Conservation (phyloP, 2,329 filamentous ascomycete species). For the Colletotrichum salicis region DNA sequence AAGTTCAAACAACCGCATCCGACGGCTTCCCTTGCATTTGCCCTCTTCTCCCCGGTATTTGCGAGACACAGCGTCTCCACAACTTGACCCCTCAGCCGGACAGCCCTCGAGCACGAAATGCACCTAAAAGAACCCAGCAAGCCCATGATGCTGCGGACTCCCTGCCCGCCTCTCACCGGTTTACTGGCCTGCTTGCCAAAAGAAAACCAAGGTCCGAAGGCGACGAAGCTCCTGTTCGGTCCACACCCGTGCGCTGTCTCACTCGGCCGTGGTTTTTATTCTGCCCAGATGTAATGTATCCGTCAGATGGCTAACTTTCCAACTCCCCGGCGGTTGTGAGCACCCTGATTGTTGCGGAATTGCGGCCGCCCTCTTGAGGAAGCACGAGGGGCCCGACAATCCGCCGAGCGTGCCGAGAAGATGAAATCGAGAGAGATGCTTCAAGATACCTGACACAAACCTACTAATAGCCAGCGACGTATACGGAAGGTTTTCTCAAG, state of each 20-base stretch:
- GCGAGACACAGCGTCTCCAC: not conserved
- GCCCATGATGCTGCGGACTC: not conserved
- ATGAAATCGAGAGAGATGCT: not conserved
- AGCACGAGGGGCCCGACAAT: not conserved
- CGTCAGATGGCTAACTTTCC: not conserved
- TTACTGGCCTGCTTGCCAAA: not conserved
- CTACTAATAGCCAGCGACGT: not conserved
- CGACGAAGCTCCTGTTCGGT: not conserved
- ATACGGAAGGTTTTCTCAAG: not conserved
- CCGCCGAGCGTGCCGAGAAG: not conserved
- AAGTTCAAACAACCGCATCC: not conserved
- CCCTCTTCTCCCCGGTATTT: not conserved
- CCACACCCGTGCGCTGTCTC: not conserved
- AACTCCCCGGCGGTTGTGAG: not conserved
- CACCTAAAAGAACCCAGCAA: constrained; percentile 7
- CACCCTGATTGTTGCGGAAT: not conserved
- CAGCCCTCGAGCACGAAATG: not conserved
- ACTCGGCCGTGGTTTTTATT: not conserved
- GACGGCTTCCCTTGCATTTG: not conserved
- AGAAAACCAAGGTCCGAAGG: not conserved
- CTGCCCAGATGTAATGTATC: not conserved
- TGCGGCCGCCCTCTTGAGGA: not conserved
- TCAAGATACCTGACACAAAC: not conserved
- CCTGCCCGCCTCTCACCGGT: not conserved
- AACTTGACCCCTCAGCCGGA: constrained; percentile 11